Conservation (phyloP, 768 basidiomycete genomes). For the Termitomyces titanicus region DNA sequence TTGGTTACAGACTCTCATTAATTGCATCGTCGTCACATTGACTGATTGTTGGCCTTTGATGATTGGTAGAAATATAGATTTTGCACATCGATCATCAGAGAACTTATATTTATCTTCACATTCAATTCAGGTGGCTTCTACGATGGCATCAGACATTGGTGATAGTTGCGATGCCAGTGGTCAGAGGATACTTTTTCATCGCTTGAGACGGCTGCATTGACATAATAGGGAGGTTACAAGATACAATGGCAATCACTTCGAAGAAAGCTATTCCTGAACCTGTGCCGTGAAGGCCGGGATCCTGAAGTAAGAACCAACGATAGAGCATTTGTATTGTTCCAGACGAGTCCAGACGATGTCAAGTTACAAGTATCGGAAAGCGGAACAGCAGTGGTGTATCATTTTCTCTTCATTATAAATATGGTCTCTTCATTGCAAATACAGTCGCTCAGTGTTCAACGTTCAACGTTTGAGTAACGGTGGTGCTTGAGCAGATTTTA, state of each 20-base stretch:
- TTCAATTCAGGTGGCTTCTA: constrained; percentile 4
- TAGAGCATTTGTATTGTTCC: background rate
- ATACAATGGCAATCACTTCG: background rate
- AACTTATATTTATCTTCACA: constrained; percentile 5
- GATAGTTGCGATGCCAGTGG: background rate
- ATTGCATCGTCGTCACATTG: background rate
- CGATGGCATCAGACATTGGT: constrained; percentile 8
- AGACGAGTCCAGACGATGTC: background rate
- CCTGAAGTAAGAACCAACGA: background rate
- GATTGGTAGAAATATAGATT: background rate
- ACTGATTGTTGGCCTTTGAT: background rate
- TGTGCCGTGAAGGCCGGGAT: background rate
- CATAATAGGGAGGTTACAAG: background rate
- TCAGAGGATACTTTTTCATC: background rate
- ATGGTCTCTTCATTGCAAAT: too few species aligned
- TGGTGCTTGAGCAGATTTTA: background rate
- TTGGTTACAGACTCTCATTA: background rate
- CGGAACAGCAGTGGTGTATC: background rate
- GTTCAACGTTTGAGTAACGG: too few species aligned
- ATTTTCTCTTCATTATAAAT: background rate
- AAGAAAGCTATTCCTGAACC: too few species aligned
- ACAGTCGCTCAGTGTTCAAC: too few species aligned
- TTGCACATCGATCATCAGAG: background rate
- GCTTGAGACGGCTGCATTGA: background rate
- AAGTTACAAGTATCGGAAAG: background rate